Conservation (phyloP, 2,329 filamentous ascomycete genomes). For the Scytalidium lignicola region DNA sequence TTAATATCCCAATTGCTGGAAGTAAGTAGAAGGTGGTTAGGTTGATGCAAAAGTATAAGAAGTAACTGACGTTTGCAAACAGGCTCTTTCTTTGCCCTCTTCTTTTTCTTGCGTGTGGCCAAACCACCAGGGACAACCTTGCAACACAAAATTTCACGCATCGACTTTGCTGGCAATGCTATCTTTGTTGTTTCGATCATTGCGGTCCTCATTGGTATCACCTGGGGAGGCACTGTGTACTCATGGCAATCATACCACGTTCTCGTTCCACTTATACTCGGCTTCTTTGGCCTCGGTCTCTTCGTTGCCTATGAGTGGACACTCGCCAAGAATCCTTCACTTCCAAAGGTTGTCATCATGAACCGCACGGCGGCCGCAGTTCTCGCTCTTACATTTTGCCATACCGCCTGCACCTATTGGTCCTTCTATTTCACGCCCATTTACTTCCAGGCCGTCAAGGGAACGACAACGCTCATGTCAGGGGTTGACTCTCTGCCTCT, state of each 20-base stretch:
- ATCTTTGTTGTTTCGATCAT: constrained; percentile 36
- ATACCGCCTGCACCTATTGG: constrained; percentile 32
- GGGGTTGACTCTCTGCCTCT: constrained; percentile 35
- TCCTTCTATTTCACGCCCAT: constrained; percentile 11
- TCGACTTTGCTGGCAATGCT: constrained; percentile 41
- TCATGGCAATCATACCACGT: constrained; percentile 5
- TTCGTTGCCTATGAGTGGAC: constrained; percentile 17
- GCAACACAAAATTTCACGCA: constrained; percentile 1
- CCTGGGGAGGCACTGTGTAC: constrained; percentile 2
- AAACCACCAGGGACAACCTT: constrained; percentile 27
- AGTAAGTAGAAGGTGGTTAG: constrained; percentile 1
- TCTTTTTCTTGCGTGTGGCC: constrained; percentile 11
- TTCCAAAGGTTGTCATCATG: constrained; percentile 6
- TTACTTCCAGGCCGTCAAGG: constrained; percentile 4
- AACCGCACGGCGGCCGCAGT: constrained; percentile 8
- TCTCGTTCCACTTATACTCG: constrained; percentile 29
- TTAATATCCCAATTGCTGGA: constrained; percentile 34
- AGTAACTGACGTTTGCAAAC: constrained; percentile 5
- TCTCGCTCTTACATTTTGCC: constrained; percentile 32
- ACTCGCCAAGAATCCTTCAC: constrained; percentile 1
- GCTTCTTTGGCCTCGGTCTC: constrained; percentile 26
- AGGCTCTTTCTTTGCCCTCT: constrained; percentile 20
- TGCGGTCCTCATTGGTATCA: constrained; percentile 34
- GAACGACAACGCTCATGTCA: constrained; percentile 18
- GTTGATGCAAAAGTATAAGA: no score